Evolutionary conservation across 805 yeast genomes (phyloP).

Genomic region (Isabelozyma rhagii): DNA sequence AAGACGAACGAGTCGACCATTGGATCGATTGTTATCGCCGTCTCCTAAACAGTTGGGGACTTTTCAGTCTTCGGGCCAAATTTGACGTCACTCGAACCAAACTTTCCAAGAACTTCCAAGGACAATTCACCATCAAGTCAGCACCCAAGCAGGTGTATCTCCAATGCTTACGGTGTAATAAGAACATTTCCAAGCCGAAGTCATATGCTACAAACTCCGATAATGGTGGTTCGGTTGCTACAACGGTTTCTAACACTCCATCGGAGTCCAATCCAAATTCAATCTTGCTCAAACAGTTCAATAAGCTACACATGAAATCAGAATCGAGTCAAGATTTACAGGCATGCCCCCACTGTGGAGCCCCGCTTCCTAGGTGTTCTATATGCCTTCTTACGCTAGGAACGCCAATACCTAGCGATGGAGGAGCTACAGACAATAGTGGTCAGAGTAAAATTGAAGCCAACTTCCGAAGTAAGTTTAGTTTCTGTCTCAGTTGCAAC

Average conservation of each 20-base stretch:
- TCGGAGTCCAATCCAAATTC: not conserved
- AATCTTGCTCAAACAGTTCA: conserved; percentile 31
- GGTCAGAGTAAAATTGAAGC: conserved; percentile 23
- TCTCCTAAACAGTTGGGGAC: conserved; percentile 74
- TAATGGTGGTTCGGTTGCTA: not conserved
- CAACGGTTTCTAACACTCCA: no score
- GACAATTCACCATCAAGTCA: conserved; percentile 44
- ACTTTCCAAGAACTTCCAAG: conserved; percentile 52
- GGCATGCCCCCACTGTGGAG: conserved; percentile 81
- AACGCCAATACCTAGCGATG: conserved; percentile 49
- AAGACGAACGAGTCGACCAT: conserved; percentile 64
- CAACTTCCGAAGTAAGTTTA: conserved; percentile 76
- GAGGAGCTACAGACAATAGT: conserved; percentile 8
- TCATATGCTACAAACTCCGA: conserved; percentile 6
- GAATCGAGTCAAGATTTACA: conserved; percentile 19
- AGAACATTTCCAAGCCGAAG: conserved; percentile 49
- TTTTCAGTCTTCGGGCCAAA: conserved; percentile 74
- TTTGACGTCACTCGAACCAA: conserved; percentile 79
- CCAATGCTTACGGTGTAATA: conserved; percentile 81
- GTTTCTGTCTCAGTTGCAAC: conserved; percentile 85
- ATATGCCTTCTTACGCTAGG: conserved; percentile 83
- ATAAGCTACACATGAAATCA: conserved; percentile 18
- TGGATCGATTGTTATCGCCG: conserved; percentile 75
- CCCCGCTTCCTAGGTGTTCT: conserved; percentile 86
- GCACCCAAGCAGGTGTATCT: conserved; percentile 73